These are phyloP conservation scores for Ogataea thermomethanolica DNA, from an alignment of 805 yeast genomes.

Conservation along the genomic window DNA sequence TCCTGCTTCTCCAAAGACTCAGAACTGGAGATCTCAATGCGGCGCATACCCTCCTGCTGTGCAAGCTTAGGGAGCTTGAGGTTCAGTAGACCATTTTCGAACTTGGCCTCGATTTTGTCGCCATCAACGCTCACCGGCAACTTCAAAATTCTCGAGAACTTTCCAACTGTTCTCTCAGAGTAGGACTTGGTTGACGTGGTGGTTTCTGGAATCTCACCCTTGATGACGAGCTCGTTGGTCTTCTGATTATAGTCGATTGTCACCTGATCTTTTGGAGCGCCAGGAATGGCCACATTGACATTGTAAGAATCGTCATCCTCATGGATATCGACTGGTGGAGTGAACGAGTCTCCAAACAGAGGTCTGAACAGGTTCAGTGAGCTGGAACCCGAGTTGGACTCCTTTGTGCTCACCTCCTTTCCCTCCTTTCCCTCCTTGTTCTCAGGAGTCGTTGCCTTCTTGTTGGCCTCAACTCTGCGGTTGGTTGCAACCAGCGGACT, in stretches of 20 bases:
- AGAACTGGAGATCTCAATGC: constrained; percentile 20
- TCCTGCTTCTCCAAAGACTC: constrained; percentile 1
- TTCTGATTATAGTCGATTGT: constrained; percentile 46
- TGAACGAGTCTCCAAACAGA: constrained; percentile 23
- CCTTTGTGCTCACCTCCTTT: background rate
- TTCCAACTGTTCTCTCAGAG: constrained; percentile 25
- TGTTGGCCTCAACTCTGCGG: constrained; percentile 1
- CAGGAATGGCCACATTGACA: constrained; percentile 45
- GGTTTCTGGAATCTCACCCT: constrained; percentile 40
- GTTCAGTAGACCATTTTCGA: constrained; percentile 40
- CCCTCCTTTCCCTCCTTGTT: constrained; percentile 6
- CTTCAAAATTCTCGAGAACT: constrained; percentile 40
- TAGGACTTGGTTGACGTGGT: constrained; percentile 15
- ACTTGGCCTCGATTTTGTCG: constrained; percentile 43
- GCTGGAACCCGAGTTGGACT: background rate
- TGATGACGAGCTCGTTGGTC: constrained; percentile 38
- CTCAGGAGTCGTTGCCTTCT: background rate
- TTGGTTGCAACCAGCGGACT: constrained; percentile 1
- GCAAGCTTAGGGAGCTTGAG: constrained; percentile 40
- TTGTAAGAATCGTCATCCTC: constrained; percentile 42
- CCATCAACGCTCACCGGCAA: constrained; percentile 43
- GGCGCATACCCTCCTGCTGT: constrained; percentile 16
- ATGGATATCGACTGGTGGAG: constrained; percentile 45
- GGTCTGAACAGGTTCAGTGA: constrained; percentile 25
- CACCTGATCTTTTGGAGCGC: constrained; percentile 42